phyloP scores from a whole-genome alignment of 2,329 filamentous ascomycete genomes.

The Boeremia exigua region DNA sequence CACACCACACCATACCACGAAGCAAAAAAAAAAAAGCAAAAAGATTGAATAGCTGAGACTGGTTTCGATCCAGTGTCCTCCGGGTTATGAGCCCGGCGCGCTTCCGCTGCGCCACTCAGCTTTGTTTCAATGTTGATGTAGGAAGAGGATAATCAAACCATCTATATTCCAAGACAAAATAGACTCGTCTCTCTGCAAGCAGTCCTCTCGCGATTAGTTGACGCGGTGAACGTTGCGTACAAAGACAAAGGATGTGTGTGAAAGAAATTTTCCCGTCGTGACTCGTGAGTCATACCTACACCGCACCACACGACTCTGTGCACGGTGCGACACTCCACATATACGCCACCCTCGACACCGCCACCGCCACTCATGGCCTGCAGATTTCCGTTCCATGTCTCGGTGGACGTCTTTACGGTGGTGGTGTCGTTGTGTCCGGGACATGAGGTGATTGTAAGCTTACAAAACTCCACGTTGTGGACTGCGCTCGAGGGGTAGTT shows the following conservation, averaged over 20 bases:
- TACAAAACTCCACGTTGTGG: no score
- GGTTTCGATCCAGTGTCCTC: constrained; percentile 37
- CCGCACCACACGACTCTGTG: no score
- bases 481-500: no score
- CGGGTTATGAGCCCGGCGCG: constrained; percentile 44
- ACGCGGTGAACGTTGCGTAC: no score
- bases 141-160: neutral
- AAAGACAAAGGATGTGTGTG: neutral
- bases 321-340: neutral
- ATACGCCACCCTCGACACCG: neutral
- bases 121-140: constrained; percentile 9
- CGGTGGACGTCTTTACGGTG: no score
- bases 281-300: neutral
- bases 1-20: no score
- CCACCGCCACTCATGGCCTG: no score
- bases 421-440: no score
- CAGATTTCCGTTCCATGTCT: no score
- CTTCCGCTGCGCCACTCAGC: constrained; percentile 40
- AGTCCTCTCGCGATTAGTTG: no score
- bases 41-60: constrained; percentile 21
- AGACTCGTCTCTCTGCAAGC: no score
- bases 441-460: no score
- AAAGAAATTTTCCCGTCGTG: neutral
- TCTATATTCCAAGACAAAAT: neutral
- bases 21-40: constrained; percentile 9